These are phyloP conservation scores for Candida nonsorbophila DNA, from an alignment of 805 yeast genomes.

Conservation along the genomic window DNA sequence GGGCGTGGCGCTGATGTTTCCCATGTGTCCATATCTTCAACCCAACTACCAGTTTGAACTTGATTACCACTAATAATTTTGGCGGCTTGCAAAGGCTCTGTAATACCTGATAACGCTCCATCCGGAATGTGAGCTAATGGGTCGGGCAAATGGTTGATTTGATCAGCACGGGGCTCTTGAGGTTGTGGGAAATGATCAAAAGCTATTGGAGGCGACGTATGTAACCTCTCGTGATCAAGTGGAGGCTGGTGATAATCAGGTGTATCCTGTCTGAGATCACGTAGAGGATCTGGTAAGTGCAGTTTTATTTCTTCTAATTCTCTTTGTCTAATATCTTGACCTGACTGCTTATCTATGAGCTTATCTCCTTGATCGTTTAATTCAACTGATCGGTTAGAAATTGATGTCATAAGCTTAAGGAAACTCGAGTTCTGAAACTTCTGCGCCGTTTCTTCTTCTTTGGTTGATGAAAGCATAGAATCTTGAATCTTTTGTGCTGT, in stretches of 20 bases:
- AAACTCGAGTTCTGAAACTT: constrained; percentile 33
- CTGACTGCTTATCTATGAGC: constrained; percentile 24
- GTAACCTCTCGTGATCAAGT: not conserved
- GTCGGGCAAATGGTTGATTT: constrained; percentile 30
- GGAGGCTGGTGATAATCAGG: constrained; percentile 11
- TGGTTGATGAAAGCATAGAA: constrained; percentile 14
- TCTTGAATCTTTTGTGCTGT: constrained; percentile 32
- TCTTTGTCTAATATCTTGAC: constrained; percentile 27
- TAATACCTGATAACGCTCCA: constrained; percentile 26
- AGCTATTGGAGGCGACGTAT: not conserved
- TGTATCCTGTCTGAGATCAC: not conserved
- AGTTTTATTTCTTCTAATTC: not conserved
- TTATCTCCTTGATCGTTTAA: constrained; percentile 29
- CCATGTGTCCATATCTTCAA: constrained; percentile 19
- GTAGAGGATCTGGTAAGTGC: not conserved
- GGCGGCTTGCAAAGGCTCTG: constrained; percentile 34
- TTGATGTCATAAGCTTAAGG: constrained; percentile 34
- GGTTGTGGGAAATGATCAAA: not conserved
- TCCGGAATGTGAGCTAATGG: constrained; percentile 39
- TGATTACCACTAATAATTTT: constrained; percentile 37
- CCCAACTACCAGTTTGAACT: constrained; percentile 28
- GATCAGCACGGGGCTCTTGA: constrained; percentile 2
- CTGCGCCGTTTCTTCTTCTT: constrained; percentile 16
- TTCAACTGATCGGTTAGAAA: constrained; percentile 32
- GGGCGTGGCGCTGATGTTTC: constrained; percentile 3